Evolutionary conservation across 192 early-diverging fungal genomes (phyloP).

Genomic region (Pilobolus umbonatus): DNA sequence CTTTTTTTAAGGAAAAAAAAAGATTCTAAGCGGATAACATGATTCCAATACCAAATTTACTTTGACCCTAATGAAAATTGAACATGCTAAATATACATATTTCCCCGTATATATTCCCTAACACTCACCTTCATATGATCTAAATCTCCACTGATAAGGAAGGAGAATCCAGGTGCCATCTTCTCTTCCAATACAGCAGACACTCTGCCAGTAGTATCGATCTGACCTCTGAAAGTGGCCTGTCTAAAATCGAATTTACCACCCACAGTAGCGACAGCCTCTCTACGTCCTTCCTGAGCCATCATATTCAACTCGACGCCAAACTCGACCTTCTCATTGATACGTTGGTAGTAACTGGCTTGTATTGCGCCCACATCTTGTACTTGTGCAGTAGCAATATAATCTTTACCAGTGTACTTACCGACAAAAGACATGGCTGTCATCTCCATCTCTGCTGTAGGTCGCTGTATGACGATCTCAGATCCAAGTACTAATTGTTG

Average conservation of each 20-base stretch:
- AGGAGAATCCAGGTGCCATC: conserved; percentile 89
- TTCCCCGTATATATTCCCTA: not conserved
- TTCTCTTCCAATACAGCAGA: conserved; percentile 90
- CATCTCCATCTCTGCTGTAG: conserved; percentile 78
- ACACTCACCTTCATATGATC: conserved; percentile 89
- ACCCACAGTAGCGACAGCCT: conserved; percentile 90
- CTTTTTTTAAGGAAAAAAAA: not conserved
- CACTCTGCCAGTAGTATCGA: conserved; percentile 88
- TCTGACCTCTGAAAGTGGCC: conserved; percentile 86
- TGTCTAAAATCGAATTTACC: conserved; percentile 96
- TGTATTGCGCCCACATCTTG: conserved; percentile 66
- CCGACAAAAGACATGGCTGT: conserved; percentile 65
- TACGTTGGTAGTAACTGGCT: conserved; percentile 82
- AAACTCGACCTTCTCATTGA: conserved; percentile 93
- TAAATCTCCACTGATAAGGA: conserved; percentile 88
- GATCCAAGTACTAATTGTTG: conserved; percentile 75
- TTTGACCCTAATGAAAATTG: too few species aligned
- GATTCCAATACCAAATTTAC: conserved; percentile 83
- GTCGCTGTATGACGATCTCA: conserved; percentile 82
- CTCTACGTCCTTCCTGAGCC: conserved; percentile 63
- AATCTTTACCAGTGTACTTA: conserved; percentile 64
- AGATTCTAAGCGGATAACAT: conserved; percentile 74
- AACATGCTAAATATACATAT: not conserved
- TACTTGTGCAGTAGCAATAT: conserved; percentile 64
- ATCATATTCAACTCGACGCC: conserved; percentile 87